Base-by-base conservation (phyloP, 1,284 basidiomycete genomes). In the Tilletia walkeri region DNA sequence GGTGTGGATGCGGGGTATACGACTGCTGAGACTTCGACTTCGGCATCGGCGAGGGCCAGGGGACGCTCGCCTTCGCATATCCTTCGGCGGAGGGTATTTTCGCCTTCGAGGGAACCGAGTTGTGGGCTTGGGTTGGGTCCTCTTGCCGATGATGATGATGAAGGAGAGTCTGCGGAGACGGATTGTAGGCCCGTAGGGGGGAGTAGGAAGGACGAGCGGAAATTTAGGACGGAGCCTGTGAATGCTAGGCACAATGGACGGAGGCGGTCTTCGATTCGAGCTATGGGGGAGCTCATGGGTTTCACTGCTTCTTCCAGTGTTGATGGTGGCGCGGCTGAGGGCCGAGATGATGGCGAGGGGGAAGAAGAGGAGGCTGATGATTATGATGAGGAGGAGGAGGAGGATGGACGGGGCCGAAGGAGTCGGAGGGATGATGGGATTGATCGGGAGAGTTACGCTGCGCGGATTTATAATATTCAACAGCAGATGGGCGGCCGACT, bases 401-500 rank as follows among this genome's bases (percentile, higher is more conserved):
- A 56, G 24, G 12, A n/a, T 20, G 12, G 54, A 34, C 30, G 59
- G 10, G 34, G 59, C 2, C 16, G 59, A 63, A 34, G 59, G 12
- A 36, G 34, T 38, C 59, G 34, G 34, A 10, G 59, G 34, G 14
- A 63, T 6, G 36, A 63, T 4, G 59, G 36, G 59, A 36, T 39
- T 16, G 59, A 63, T 63, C 59, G 59, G 12, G 59, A 63, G 59
- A 63, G 59, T 14, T 63, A 63, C 39, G 59, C 59, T 38, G 59
- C 59, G 34, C 30, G 59, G 36, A 63, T 63, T 14, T 39, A 63
- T 34, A 38, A 63, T 34, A 39, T 63, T 16, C 59, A 63, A 41
- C 59, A 63, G 38, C 59, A 63, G 34, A 63, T 63, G 59, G 59
- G 59, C 36, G 59, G 59, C 12, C 34, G 59, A 16, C 59, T 63